These are phyloP conservation scores for Schizosaccharomyces osmophilus DNA, from an alignment of 805 yeast genomes.

Conservation along the genomic window DNA sequence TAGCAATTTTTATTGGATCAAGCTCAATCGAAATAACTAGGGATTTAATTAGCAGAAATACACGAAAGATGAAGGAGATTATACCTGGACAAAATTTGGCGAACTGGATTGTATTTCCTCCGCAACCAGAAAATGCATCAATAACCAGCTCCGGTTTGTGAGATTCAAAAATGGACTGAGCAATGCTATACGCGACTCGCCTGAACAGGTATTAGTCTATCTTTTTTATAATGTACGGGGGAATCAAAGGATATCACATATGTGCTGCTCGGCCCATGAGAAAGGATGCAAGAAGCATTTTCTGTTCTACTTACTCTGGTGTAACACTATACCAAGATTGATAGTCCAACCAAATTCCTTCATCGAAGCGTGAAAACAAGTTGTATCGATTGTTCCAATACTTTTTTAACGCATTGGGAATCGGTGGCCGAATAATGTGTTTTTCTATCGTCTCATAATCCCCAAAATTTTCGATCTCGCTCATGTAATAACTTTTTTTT, in stretches of 20 bases:
- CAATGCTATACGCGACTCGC: slow-evolving; percentile 14
- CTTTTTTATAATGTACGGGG: neutral
- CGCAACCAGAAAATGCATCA: slow-evolving; percentile 62
- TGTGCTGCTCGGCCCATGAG: neutral
- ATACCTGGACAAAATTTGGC: slow-evolving; percentile 17
- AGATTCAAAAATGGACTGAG: slow-evolving; percentile 4
- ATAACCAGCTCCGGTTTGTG: slow-evolving; percentile 13
- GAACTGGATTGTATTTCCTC: slow-evolving; percentile 56
- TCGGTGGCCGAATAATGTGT: neutral
- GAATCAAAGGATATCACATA: neutral
- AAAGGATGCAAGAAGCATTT: neutral
- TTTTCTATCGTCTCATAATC: neutral
- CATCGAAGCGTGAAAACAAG: slow-evolving; percentile 36
- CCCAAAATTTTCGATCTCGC: neutral
- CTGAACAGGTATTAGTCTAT: slow-evolving; percentile 27
- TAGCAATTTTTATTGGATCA: slow-evolving; percentile 33
- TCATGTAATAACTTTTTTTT: neutral
- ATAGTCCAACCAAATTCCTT: slow-evolving; percentile 38
- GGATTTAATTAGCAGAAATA: neutral
- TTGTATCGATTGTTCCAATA: slow-evolving; percentile 31
- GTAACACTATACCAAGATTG: slow-evolving; percentile 73
- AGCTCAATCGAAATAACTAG: slow-evolving; percentile 37
- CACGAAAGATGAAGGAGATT: neutral
- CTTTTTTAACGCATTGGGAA: neutral
- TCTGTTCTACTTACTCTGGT: slow-evolving; percentile 25